These are phyloP conservation scores for Canariomyces notabilis DNA, from an alignment of 2,329 filamentous ascomycete genomes.

Conservation along the genomic window DNA sequence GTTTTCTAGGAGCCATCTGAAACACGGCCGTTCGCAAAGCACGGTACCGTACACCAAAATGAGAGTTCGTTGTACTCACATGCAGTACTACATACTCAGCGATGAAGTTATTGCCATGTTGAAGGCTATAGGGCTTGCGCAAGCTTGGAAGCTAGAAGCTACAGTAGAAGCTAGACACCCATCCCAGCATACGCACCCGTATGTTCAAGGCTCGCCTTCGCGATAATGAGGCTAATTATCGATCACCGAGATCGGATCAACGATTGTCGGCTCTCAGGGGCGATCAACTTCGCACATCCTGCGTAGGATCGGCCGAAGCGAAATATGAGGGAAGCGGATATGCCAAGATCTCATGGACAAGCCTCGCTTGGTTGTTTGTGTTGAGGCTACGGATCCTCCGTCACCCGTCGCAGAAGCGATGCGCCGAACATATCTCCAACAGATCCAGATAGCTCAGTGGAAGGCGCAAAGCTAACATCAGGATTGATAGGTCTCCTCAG, in stretches of 20 bases:
- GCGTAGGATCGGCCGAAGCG: constrained; percentile 13
- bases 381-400: too few relatives aligned
- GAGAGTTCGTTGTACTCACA: neutral
- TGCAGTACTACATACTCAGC: too few relatives aligned
- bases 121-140: too few relatives aligned
- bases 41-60: too few relatives aligned
- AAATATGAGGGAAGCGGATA: constrained; percentile 6
- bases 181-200: too few relatives aligned
- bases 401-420: too few relatives aligned
- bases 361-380: neutral
- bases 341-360: constrained; percentile 3
- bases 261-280: neutral
- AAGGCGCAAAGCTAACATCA: neutral
- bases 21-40: neutral
- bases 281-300: neutral
- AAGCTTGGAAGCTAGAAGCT: too few relatives aligned
- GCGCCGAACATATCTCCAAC: neutral
- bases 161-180: too few relatives aligned
- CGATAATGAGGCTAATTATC: neutral
- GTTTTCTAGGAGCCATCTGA: neutral
- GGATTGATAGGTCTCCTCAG: neutral
- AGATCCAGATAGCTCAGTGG: neutral
- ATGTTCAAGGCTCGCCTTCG: too few relatives aligned
- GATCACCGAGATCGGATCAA: neutral
- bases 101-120: too few relatives aligned